Evolutionary conservation across 441 rosid genomes (phyloP).

Genomic region (Dalechampia spathulata): DNA sequence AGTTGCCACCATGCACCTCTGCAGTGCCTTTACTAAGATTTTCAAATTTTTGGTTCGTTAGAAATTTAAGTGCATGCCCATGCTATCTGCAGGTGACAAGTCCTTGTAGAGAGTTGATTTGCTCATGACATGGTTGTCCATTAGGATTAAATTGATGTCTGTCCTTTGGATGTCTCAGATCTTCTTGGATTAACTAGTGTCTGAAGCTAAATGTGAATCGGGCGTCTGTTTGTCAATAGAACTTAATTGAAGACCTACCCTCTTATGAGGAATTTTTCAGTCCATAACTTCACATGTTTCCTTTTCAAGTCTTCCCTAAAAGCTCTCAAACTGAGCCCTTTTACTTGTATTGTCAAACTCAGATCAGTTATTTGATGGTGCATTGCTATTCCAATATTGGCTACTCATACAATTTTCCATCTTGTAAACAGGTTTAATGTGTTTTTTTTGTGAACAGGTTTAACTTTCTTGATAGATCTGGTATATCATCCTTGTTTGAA

Average conservation of each 20-base stretch:
- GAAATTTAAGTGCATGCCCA: neutral
- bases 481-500: conserved; percentile 77
- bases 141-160: neutral
- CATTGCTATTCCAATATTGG: neutral
- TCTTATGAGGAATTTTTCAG: neutral
- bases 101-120: neutral
- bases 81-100: too few species aligned
- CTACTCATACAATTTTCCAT: conserved; percentile 8
- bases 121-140: neutral
- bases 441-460: conserved; percentile 55
- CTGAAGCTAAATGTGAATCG: neutral
- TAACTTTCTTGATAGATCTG: conserved; percentile 86
- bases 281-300: neutral
- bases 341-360: neutral
- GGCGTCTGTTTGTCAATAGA: neutral
- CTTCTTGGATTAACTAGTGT: too few species aligned
- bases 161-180: too few species aligned
- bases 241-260: neutral
- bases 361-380: neutral
- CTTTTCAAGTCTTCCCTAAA: neutral
- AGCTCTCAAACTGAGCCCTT: neutral
- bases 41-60: neutral
- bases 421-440: conserved; percentile 64
- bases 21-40: conserved; percentile 1
- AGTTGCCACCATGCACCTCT: too few species aligned